A percentile compares a stretch with the other conserved stretches of the same genome.
phyloP scores from a whole-genome alignment of 495 filamentous ascomycete genomes.

The Aspergillus biplanus region DNA sequence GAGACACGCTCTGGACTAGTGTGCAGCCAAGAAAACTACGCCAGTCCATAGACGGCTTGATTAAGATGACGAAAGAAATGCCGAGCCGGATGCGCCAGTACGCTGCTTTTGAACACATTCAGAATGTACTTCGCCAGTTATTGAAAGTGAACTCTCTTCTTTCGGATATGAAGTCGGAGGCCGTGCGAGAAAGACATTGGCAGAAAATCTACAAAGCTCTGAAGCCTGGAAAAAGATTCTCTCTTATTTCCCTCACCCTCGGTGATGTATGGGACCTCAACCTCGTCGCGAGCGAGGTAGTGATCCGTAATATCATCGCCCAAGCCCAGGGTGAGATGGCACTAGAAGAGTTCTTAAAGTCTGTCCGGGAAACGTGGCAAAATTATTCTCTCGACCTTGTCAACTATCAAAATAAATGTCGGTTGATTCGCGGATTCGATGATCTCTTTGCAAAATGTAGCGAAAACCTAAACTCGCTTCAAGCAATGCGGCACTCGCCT shows the following conservation, averaged over 20 bases:
- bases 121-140: conserved; percentile 82
- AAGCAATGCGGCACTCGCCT: conserved; percentile 98
- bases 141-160: conserved; percentile 89
- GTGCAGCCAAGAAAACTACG: conserved; percentile 91
- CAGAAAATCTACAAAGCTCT: conserved; percentile 94
- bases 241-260: conserved; percentile 87
- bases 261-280: conserved; percentile 98
- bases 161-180: conserved; percentile 93
- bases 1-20: conserved; percentile 88
- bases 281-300: conserved; percentile 77
- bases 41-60: conserved; percentile 81
- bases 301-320: conserved; percentile 87
- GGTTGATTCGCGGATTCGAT: conserved; percentile 96
- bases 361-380: conserved; percentile 95
- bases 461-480: conserved; percentile 94
- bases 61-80: conserved; percentile 99
- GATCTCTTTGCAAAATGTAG: conserved; percentile 98
- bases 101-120: conserved; percentile 97
- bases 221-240: conserved; percentile 88
- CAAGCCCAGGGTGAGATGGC: conserved; percentile 99
- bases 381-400: conserved; percentile 92
- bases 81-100: conserved; percentile 98
- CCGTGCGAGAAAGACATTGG: conserved; percentile 95
- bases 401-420: conserved; percentile 96
- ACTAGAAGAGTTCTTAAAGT: conserved; percentile 94